These are phyloP conservation scores for Fusarium sp. DNA, from an alignment of 2,329 filamentous ascomycete species.

Conservation along the genomic window DNA sequence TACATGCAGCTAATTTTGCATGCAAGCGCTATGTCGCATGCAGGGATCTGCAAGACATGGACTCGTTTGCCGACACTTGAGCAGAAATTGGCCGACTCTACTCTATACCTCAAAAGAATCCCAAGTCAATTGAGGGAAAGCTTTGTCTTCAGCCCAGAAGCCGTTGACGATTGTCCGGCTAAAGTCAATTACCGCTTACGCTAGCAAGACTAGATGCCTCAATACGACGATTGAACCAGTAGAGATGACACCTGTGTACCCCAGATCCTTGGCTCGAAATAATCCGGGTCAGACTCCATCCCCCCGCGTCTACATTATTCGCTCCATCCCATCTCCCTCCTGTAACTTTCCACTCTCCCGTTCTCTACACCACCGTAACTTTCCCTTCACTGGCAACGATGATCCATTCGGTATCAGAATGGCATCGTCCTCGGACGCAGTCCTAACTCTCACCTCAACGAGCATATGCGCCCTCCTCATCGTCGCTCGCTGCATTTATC, in stretches of 20 bases:
- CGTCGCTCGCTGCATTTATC: conserved; percentile 47
- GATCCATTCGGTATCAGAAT: conserved; percentile 20
- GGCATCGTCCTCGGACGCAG: conserved; percentile 43
- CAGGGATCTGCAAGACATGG: conserved; percentile 1
- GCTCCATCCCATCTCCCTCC: not conserved
- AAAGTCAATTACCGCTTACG: not conserved
- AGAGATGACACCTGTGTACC: not conserved
- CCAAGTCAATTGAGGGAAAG: not conserved
- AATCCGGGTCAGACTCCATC: not conserved
- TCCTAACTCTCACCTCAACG: conserved; percentile 46
- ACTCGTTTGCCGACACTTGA: not conserved
- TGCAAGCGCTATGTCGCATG: not conserved
- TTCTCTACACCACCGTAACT: not conserved
- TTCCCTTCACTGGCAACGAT: conserved; percentile 7
- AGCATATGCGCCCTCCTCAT: conserved; percentile 47
- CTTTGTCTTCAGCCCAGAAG: not conserved
- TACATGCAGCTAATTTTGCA: not conserved
- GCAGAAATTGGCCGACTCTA: not conserved
- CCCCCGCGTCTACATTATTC: conserved; percentile 7
- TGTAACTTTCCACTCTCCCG: not conserved
- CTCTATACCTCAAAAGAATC: no score
- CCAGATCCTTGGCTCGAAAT: conserved; percentile 1
- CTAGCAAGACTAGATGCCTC: not conserved
- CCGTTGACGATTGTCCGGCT: not conserved
- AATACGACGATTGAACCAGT: not conserved